phyloP scores from a whole-genome alignment of 805 yeast genomes.

The Sugiyamaella valdiviana region DNA sequence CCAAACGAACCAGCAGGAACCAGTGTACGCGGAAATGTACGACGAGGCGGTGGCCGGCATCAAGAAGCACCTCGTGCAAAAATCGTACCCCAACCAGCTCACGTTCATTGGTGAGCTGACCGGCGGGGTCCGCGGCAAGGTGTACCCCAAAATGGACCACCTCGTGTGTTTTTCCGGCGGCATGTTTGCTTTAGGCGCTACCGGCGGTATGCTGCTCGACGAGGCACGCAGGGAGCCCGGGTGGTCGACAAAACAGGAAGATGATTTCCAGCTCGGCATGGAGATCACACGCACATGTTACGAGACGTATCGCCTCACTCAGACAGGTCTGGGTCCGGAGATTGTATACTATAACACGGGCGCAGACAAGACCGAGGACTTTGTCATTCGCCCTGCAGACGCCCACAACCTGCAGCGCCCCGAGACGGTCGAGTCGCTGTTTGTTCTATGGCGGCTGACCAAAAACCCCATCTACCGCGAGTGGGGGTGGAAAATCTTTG shows the following conservation, averaged over 20 bases:
- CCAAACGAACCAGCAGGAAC: slow-evolving; percentile 60
- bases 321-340: slow-evolving; percentile 82
- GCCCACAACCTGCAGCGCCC: slow-evolving; percentile 86
- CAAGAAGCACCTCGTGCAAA: slow-evolving; percentile 53
- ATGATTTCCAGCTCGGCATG: slow-evolving; percentile 63
- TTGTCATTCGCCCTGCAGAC: slow-evolving; percentile 63
- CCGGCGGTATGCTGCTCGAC: slow-evolving; percentile 56
- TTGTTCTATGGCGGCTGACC: slow-evolving; percentile 71
- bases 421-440: slow-evolving; percentile 86
- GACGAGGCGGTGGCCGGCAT: slow-evolving; percentile 73
- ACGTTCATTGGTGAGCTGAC: slow-evolving; percentile 75
- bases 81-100: slow-evolving; percentile 56
- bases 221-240: slow-evolving; percentile 45
- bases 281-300: slow-evolving; percentile 77
- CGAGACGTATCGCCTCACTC: slow-evolving; percentile 68
- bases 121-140: slow-evolving; percentile 52
- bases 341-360: slow-evolving; percentile 75
- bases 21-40: slow-evolving; percentile 65
- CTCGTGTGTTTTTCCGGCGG: slow-evolving; percentile 91
- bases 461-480: slow-evolving; percentile 74
- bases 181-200: slow-evolving; percentile 80
- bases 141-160: slow-evolving; percentile 82
- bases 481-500: slow-evolving; percentile 86
- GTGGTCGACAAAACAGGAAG: slow-evolving; percentile 56
- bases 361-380: slow-evolving; percentile 48